Evolutionary conservation across 257 asterid genomes (phyloP), one percentile per base, ranked within the genome.

Genomic region (Linaria vulgaris): DNA sequence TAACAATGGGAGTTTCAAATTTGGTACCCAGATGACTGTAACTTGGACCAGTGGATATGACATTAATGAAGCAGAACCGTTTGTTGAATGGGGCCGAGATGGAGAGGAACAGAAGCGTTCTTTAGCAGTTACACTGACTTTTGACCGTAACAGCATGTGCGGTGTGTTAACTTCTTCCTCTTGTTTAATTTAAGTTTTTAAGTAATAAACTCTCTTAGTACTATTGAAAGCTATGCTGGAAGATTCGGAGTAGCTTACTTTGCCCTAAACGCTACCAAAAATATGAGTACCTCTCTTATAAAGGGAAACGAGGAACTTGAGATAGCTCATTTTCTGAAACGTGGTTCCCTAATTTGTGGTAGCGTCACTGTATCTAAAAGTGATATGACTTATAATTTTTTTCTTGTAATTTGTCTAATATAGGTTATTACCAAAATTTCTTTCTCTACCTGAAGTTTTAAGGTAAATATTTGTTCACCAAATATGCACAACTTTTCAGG

Each of bases 21-120:
- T 63, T 76, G 66, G 39, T 69, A 13, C 59, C 56, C 84, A 92
- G 99, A 94, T 90, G 96, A 84, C 97, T 20, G 88, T 94, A 52
- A 94, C 97, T 22, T 94, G 99, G 99, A 94, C 99, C 7, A 94
- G 99, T 63, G 97, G 99, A 41, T 87, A 84, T 44, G 82, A 64
- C 67, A 63, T 78, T 63, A 72, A 62, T 56, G 83, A 45, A 64
- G 91, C 97, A 22, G 78, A 80, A 62, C 91, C 99, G 11, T 82
- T 94, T 56, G 87, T 94, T 37, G 83, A 87, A 67, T 94, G 99
- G 99, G 96, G 92, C 54, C 86, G 66, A 25, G 76, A 81, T 74
- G 88, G 90, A 46, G 90, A 75, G 56, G 61, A 73, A 48, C 81
- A 60, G 70, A 68, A 20, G 22, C 91, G 66, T n/a, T 83, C 94